These are phyloP conservation scores for Phytophthora citricola DNA, from an alignment of 352 stramenopile genomes.

Conservation along the genomic window DNA sequence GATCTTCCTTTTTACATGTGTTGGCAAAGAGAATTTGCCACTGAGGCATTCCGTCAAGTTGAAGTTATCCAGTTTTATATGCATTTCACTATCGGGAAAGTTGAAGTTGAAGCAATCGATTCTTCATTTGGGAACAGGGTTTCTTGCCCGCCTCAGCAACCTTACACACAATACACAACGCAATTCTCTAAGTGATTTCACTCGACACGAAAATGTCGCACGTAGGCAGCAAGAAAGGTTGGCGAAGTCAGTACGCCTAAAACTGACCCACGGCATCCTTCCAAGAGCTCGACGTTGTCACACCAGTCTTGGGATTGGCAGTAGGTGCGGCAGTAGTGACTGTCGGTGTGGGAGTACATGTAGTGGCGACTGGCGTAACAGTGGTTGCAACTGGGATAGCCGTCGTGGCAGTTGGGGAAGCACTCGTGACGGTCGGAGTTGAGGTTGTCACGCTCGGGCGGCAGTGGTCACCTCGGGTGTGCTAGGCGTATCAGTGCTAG, in stretches of 20 bases:
- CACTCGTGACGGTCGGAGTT: slow-evolving; percentile 10
- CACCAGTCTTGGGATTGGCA: slow-evolving; percentile 13
- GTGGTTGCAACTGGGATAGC: background rate
- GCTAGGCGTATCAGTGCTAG: slow-evolving; percentile 21
- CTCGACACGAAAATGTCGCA: slow-evolving; percentile 29
- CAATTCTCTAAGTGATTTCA: slow-evolving; percentile 41
- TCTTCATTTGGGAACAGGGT: slow-evolving; percentile 16
- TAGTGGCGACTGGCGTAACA: slow-evolving; percentile 1
- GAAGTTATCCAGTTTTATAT: background rate
- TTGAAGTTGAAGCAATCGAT: slow-evolving; percentile 6
- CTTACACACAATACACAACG: slow-evolving; percentile 22
- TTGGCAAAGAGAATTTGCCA: too few species aligned
- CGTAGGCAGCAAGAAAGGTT: slow-evolving; percentile 15
- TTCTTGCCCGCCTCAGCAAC: slow-evolving; percentile 11
- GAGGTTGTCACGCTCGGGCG: background rate
- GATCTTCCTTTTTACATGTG: slow-evolving; percentile 20
- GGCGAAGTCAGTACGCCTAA: slow-evolving; percentile 15
- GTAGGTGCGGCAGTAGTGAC: background rate
- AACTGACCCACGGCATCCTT: slow-evolving; percentile 20
- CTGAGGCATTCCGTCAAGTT: background rate
- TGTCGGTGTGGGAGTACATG: too few species aligned
- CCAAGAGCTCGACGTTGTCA: slow-evolving; percentile 15
- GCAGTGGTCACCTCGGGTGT: slow-evolving; percentile 7
- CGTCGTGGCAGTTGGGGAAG: slow-evolving; percentile 8
- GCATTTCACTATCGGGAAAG: slow-evolving; percentile 3